phyloP scores from a whole-genome alignment of 495 filamentous ascomycete genomes.

The Neurospora sp. region DNA sequence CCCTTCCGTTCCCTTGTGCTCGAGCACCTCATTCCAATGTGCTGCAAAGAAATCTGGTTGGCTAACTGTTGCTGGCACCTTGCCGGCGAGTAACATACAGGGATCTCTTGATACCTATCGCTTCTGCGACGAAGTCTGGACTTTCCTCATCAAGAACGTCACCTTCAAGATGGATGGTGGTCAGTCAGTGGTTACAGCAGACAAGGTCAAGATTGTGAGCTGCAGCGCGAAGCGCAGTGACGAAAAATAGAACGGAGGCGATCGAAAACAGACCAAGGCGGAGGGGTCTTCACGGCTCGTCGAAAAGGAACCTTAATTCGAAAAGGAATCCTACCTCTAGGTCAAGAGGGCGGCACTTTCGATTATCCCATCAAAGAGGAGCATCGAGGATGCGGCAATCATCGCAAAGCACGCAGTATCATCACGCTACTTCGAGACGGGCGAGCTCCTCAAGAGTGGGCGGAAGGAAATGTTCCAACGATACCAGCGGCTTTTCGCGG shows the following conservation, averaged over 20 bases:
- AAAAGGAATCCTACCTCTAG: background rate
- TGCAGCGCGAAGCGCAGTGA: conserved; percentile 83
- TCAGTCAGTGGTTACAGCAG: conserved; percentile 41
- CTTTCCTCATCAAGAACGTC: conserved; percentile 96
- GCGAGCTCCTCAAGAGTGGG: background rate
- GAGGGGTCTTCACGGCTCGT: background rate
- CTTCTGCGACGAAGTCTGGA: conserved; percentile 99
- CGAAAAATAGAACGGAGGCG: conserved; percentile 39
- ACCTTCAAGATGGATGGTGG: conserved; percentile 92
- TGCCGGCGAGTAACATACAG: conserved; percentile 33
- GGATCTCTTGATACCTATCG: conserved; percentile 98
- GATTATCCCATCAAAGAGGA: background rate
- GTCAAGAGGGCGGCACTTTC: background rate
- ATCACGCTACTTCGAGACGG: background rate
- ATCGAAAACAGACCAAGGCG: background rate
- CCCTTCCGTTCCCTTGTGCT: background rate
- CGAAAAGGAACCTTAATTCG: background rate
- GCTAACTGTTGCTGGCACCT: background rate
- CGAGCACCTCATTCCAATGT: background rate
- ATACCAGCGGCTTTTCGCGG: background rate
- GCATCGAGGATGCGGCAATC: background rate
- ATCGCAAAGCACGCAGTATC: background rate
- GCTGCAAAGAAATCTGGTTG: background rate
- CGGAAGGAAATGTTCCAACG: background rate
- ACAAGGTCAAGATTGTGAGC: conserved; percentile 95